phyloP scores from a whole-genome alignment of 2,329 filamentous ascomycete species.

The Aspergillus carbonarius region DNA sequence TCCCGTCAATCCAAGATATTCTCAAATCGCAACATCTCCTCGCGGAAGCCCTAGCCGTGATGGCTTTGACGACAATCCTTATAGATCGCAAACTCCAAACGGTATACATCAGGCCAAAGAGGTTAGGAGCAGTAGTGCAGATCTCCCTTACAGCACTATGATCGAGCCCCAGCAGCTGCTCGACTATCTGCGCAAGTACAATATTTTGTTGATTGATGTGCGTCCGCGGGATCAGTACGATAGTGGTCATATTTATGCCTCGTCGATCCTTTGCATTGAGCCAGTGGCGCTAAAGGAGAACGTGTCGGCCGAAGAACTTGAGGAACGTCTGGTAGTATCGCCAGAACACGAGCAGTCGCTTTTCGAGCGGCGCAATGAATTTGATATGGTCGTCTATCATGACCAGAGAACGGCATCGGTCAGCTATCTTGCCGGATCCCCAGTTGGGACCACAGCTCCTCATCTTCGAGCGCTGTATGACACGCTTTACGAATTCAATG shows the following conservation, averaged over 20 bases:
- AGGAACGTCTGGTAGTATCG: slow-evolving; percentile 50
- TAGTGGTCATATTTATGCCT: slow-evolving; percentile 81
- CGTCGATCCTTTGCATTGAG: slow-evolving; percentile 85
- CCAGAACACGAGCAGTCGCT: slow-evolving; percentile 64
- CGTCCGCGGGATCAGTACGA: slow-evolving; percentile 78
- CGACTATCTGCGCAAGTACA: slow-evolving; percentile 65
- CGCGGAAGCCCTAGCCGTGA: slow-evolving; percentile 35
- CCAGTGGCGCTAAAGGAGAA: slow-evolving; percentile 71
- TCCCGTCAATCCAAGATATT: slow-evolving; percentile 39
- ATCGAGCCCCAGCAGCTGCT: slow-evolving; percentile 71
- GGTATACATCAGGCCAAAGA: slow-evolving; percentile 39
- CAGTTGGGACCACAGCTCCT: slow-evolving; percentile 46
- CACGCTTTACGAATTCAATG: slow-evolving; percentile 81
- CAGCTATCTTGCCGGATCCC: slow-evolving; percentile 54
- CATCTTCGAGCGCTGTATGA: slow-evolving; percentile 73
- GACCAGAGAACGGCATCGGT: slow-evolving; percentile 66
- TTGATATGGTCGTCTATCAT: slow-evolving; percentile 88
- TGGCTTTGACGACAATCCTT: slow-evolving; percentile 43
- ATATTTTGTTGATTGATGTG: slow-evolving; percentile 80
- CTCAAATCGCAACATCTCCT: slow-evolving; percentile 33
- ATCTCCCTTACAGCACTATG: slow-evolving; percentile 56
- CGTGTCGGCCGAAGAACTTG: slow-evolving; percentile 62
- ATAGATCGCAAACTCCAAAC: slow-evolving; percentile 46
- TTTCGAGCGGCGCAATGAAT: slow-evolving; percentile 71
- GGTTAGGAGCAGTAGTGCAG: slow-evolving; percentile 43